Base-by-base conservation (phyloP, 2,329 filamentous ascomycete species). In the Fusarium haematococcum region DNA sequence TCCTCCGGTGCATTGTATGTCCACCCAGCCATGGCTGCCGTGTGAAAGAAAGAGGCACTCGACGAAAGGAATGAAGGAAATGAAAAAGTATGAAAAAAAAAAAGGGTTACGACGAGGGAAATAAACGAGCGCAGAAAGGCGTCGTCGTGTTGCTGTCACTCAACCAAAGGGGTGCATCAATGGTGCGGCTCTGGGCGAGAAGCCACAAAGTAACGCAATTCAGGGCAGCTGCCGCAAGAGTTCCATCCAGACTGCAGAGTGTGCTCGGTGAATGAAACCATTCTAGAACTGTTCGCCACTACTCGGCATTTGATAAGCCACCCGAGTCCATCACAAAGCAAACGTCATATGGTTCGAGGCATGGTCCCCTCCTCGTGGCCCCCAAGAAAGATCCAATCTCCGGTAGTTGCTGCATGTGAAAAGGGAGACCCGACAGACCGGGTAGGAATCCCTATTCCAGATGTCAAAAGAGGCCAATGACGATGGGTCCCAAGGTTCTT, bases 1-100 rank as follows among this genome's bases (percentile, higher is more conserved):
- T 64, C 57, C 13, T 63, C 63, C 3, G 50, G 39, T 11, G 69
- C 48, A 33, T 75, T 73, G 56, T 64, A 70, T 16, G 70, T 65
- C 74, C 74, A 75, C 39, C 61, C 69, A 32, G 66, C 50, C 74
- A 75, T 74, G 23, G 52, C 43, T 48, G 6, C 25, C 7, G 30
- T 14, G 37, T 16, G 35, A 50, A 35, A 37, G 30, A n/a, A 52
- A 39, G 23, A 35, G 20, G 13, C 16, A 33, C 23, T 27, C n/a
- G 20, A 39, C 56, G n/a, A 41, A 41, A 43, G 39, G 25, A 56
- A 33, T 57, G 8, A 61, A 35, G 25, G 23, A 9, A 61, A 45
- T 10, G 2, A 30, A 16, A 35, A 23, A 13, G 6, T 14, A 4
- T 5, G 4, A 11, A 8, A 9, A 20, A 20, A 20, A 32, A 18